Percentiles rank a stretch among this genome's conserved stretches.
phyloP scores from a whole-genome alignment of 768 basidiomycete genomes.

The Leccinum subtestaceum region DNA sequence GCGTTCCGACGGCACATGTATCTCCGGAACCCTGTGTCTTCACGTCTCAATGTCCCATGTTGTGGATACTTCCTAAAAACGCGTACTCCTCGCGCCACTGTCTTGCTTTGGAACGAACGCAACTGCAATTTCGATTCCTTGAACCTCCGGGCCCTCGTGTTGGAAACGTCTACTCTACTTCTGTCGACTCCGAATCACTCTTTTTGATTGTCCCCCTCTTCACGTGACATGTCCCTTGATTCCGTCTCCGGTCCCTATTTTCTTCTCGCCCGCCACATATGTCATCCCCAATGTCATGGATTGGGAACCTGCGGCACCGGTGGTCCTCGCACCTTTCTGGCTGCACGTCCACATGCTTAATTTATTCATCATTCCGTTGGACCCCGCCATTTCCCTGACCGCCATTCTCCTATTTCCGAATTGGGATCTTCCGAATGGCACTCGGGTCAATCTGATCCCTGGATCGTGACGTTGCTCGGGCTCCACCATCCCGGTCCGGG shows the following conservation, averaged over 20 bases:
- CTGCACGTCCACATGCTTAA: not conserved
- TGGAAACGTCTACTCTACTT: conserved; percentile 5
- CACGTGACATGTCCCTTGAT: conserved; percentile 2
- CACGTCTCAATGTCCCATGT: conserved; percentile 8
- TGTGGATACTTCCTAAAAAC: conserved; percentile 4
- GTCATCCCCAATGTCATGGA: conserved; percentile 2
- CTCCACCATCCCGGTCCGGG: not conserved
- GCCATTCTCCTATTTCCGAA: conserved; percentile 9
- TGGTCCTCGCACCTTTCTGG: conserved; percentile 1
- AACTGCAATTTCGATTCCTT: conserved; percentile 24
- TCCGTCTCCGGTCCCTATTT: not conserved
- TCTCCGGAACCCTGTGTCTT: conserved; percentile 19
- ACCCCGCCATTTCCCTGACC: conserved; percentile 2
- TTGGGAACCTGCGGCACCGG: conserved; percentile 16
- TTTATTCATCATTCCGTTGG: conserved; percentile 5
- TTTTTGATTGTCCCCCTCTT: not conserved
- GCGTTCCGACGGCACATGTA: conserved; percentile 14
- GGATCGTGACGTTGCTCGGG: conserved; percentile 9
- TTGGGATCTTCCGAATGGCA: conserved; percentile 12
- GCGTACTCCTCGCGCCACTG: conserved; percentile 1
- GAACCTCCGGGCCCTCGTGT: conserved; percentile 31
- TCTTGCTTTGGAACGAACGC: conserved; percentile 12
- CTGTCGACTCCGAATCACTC: conserved; percentile 2
- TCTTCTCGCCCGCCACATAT: not conserved
- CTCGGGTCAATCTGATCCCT: conserved; percentile 3